Base-by-base conservation (phyloP, 75 land plant species). In the Ceratopteris richardii region DNA sequence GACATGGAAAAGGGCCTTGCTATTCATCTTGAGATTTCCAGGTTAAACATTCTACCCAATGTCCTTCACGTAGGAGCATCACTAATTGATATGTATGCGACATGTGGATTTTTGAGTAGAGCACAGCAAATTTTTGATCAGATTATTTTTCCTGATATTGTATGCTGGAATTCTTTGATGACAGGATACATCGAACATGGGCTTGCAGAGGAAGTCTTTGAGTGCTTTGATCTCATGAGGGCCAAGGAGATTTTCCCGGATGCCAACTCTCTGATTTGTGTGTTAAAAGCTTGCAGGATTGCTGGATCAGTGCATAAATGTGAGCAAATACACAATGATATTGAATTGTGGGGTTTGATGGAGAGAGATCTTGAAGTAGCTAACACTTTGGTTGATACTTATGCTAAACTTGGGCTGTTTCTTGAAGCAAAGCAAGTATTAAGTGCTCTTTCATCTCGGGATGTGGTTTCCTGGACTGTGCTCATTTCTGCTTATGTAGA, bases 261-360 rank as follows among this genome's bases (percentile, higher is more conserved):
- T 27, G 54, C 50, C 9, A 42, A 79, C 1, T 37, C 87, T 13
- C 79, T 73, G 64, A 46, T 76, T 16, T 72, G 72, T 59, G 62
- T 79, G 29, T 51, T 83, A 50, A 70, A 77, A 27, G 87, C 87
- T 60, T 83, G 87, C 31, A 76, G 77, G 16, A 73, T 58, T 55
- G 10, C 54, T 24, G 50, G 44, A 27, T 66, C 71, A 1, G 51
- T 77, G 37, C 57, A 63, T 39, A 58, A 56, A 40, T 77, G 80
- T 36, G 59, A 53, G 44, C 33, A 58, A 18, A 24, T 70, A 26
- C 84, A 81, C 60, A 70, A 37, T 1, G 61, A 74, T 9, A 27
- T 62, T 10, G 23, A 66, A 11, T 62, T 68, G 36, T 48, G 56
- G n/a, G 71, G 71, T 13, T 29, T 56, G 20, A 5, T 46, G 28